phyloP scores from a whole-genome alignment of 768 basidiomycete species.

The Mycena leptocephala region DNA sequence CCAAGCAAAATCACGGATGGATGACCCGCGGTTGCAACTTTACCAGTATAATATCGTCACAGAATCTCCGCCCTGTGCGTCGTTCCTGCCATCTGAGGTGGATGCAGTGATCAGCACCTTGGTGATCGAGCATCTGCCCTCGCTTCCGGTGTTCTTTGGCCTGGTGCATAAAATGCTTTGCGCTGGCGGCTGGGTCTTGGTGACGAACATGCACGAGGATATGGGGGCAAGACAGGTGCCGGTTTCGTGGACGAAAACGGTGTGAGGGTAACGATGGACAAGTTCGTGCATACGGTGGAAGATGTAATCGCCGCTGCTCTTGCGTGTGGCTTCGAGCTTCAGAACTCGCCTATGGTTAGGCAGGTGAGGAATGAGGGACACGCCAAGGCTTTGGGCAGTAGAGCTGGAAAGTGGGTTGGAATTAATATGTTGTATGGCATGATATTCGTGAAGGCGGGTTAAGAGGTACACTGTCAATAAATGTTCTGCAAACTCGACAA shows the following conservation, averaged over 20 bases:
- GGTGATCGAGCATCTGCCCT: slow-evolving; percentile 30
- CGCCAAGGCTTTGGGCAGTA: background rate
- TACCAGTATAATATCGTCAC: slow-evolving; percentile 14
- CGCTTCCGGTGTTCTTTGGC: slow-evolving; percentile 20
- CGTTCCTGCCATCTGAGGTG: slow-evolving; percentile 1
- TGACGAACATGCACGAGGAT: slow-evolving; percentile 33
- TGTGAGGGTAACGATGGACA: slow-evolving; percentile 24
- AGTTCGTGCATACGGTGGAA: slow-evolving; percentile 14
- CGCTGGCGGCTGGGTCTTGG: slow-evolving; percentile 18
- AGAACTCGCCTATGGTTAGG: background rate
- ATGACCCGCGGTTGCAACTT: slow-evolving; percentile 6
- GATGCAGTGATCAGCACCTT: slow-evolving; percentile 30
- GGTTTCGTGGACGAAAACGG: slow-evolving; percentile 20
- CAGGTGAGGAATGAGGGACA: slow-evolving; percentile 23
- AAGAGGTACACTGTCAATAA: background rate
- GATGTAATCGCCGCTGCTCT: slow-evolving; percentile 11
- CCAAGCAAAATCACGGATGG: background rate
- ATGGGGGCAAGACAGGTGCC: slow-evolving; percentile 15
- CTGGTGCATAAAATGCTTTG: slow-evolving; percentile 8
- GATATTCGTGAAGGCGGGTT: slow-evolving; percentile 3
- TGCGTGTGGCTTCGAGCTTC: slow-evolving; percentile 12
- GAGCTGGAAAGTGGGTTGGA: slow-evolving; percentile 25
- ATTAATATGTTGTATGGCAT: slow-evolving; percentile 24
- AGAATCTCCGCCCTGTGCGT: background rate
- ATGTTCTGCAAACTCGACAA: too few relatives aligned